Percentiles rank a stretch among this genome's conserved stretches.
These are phyloP conservation scores for Actinomortierella ambigua DNA, from an alignment of 371 early-diverging fungal genomes.

Conservation along the genomic window DNA sequence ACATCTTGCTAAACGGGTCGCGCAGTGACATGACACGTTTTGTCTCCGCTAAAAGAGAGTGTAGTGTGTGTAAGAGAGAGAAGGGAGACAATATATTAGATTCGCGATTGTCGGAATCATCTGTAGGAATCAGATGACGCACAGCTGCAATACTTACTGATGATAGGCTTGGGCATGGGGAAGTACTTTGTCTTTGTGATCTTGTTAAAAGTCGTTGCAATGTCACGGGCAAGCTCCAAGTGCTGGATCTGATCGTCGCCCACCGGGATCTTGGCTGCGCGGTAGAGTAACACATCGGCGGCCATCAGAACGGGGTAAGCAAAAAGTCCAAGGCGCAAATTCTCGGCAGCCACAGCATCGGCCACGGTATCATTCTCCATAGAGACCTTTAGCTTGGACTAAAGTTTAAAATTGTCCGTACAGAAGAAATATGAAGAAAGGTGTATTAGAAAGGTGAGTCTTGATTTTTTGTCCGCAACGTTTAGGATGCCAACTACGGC, in stretches of 20 bases:
- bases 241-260: conserved; percentile 96
- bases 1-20: conserved; percentile 86
- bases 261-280: conserved; percentile 90
- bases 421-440: neutral
- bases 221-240: conserved; percentile 82
- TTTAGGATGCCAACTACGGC: neutral
- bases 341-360: conserved; percentile 53
- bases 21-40: conserved; percentile 88
- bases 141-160: conserved; percentile 54
- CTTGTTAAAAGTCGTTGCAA: conserved; percentile 79
- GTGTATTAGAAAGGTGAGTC: too few species aligned
- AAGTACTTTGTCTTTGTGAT: conserved; percentile 63
- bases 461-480: too few species aligned
- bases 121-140: neutral
- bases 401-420: neutral
- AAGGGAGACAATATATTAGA: neutral
- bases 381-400: conserved; percentile 54
- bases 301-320: conserved; percentile 95
- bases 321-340: conserved; percentile 79
- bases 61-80: neutral
- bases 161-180: conserved; percentile 69
- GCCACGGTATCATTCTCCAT: conserved; percentile 48
- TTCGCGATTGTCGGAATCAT: too few species aligned
- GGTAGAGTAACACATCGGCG: conserved; percentile 93
- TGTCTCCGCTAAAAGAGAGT: conserved; percentile 47